Base-by-base conservation (phyloP, 768 basidiomycete genomes). In the Hericium erinaceus region DNA sequence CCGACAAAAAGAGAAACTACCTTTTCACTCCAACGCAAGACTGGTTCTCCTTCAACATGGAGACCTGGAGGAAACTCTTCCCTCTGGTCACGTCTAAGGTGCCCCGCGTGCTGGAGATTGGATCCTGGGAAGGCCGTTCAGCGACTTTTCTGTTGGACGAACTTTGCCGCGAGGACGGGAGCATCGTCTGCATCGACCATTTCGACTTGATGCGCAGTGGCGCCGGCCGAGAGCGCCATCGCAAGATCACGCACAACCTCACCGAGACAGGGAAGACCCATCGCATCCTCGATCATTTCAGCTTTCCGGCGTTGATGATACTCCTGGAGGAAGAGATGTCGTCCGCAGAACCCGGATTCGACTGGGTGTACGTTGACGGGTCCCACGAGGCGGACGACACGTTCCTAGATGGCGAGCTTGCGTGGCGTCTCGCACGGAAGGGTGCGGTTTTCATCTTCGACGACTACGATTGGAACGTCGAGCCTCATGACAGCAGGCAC, bases 91-190 rank as follows among this genome's bases (percentile, higher is more conserved):
- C 33, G 1, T 68, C 77, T 15, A 46, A 68, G 11, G 61, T 64
- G 1, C 80, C 82, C 11, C 75, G 80, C 16, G 75, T 70, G 2
- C 75, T 83, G 13, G 82, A 82, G 64, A 79, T 83, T 15, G 81
- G 82, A 8, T 80, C 79, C 16, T 83, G 80, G 80, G 82, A 83
- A 66, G 82, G 81, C n/a, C 75, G 81, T 39, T 84, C 82, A 0
- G 81, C 79, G 22, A 75, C 80, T 24, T 83, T 80, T 68, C 69
- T 81, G 52, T 68, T 80, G 38, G 73, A 65, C n/a, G 72, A 75
- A 33, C 74, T 83, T 49, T 80, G 79, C 66, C 65, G 66, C 11
- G 57, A 65, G 2, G 67, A 66, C n/a, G 77, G 78, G 2, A 75
- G 76, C 51, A 66, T 83, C 16, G 72, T 79, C 39, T 82, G 80